Base-by-base conservation (phyloP, 1,139 yeast species). In the Magnusiomyces fungicola region DNA sequence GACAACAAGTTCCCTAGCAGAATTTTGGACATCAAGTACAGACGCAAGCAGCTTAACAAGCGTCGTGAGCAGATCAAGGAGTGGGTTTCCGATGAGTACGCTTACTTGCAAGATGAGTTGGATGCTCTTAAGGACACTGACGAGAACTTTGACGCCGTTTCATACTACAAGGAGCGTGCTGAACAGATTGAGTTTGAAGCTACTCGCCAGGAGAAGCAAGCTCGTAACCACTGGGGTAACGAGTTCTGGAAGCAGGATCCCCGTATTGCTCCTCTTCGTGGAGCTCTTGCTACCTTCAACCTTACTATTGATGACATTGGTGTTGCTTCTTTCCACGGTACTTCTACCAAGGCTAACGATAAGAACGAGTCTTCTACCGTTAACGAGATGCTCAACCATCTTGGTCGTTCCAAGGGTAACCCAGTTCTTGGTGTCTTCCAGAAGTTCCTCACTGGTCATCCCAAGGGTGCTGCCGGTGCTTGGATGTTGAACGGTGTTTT, bases 381-480 rank as follows among this genome's bases (percentile, higher is more conserved):
- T 69, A 83, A 92, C 69, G 73, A 78, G 59, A 92, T 92, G 97
- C 83, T 94, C 83, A 74, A 78, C 66, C 98, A 92, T 68, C 78
- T 92, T 68, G 98, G 97, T 60, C 85, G 99, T 74, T 74, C 95
- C 52, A 90, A 87, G 74, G 99, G 99, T 75, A 94, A 92, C 74
- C 96, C 98, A 59, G 89, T 94, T 50, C 78, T 84, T 62, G 97
- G 97, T 79, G 95, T 92, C 50, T 90, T 92, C 95, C 99, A 92
- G 73, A 92, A 92, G 73, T 92, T 80, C 81, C 80, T 92, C 66
- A 92, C 99, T 63, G 99, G 98, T 73, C 99, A 92, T 76, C 98
- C 98, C 65, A 92, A 92, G 84, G 99, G 98, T 80, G 98, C 98
- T 61, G 99, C 99, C 52, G 98, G 97, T 78, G 97, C 99, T 55